Evolutionary conservation across 2,329 filamentous ascomycete genomes (phyloP), one percentile per base, ranked within the genome.

Genomic region (Exophiala sp.): DNA sequence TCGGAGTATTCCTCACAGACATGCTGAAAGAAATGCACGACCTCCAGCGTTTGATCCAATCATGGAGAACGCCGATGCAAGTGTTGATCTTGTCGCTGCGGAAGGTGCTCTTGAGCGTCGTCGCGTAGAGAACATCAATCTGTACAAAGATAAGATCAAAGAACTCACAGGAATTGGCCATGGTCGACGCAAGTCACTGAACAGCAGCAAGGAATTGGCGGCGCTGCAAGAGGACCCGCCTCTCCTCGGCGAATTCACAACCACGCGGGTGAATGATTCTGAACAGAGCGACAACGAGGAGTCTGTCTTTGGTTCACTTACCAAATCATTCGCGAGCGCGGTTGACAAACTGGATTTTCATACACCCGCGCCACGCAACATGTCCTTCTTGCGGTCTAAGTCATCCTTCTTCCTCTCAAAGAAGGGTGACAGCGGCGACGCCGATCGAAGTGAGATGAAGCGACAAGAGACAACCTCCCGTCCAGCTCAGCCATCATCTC

Each of bases 281-380:
- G 54, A 57, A 35, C 47, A 50, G 14, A 51, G 47, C 34, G 57
- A 59, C 18, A 47, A 49, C 42, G 57, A n/a, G 20, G 21, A 57
- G 18, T 59, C 54, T n/a, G 50, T 44, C 3, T 55, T 59, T 53
- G 55, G 51, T 3, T 63, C 59, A 12, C 47, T 63, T 29, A 63
- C 57, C 32, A 54, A 54, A 47, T 61, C 61, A 3, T 63, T 63
- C 18, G 55, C 58, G 11, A 62, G 55, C 34, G 60, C 58, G 5
- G 58, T 62, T 35, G 60, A 62, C 32, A 61, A 59, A 41, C 47
- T 62, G 10, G 60, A 61, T 43, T 59, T 61, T 35, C 35, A 58
- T 11, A 46, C 55, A n/a, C 44, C 51, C 10, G 49, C 52, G n/a
- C 55, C 50, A 49, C 43, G 42, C 16, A 57, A 54, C 33, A 46